phyloP scores from a whole-genome alignment of 2,329 filamentous ascomycete species.

The Alternaria burnsii region DNA sequence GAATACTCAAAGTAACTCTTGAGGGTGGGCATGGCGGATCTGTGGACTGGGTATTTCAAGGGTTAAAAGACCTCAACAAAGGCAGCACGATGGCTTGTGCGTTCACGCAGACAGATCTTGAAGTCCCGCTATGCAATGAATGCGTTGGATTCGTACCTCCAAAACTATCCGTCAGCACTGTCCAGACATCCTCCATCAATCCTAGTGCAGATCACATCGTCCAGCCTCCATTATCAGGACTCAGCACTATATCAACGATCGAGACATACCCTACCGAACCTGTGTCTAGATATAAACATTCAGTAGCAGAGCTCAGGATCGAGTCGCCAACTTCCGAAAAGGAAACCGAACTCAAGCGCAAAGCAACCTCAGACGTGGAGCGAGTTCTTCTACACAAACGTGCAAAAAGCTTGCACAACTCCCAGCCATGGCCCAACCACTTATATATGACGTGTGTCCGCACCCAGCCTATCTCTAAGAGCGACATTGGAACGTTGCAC shows the following conservation, averaged over 20 bases:
- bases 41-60: neutral
- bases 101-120: neutral
- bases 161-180: neutral
- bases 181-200: neutral
- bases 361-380: no score
- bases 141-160: neutral
- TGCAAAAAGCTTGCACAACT: no score
- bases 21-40: neutral
- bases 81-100: neutral
- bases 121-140: neutral
- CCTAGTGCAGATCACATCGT: neutral
- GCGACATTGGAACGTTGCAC: neutral
- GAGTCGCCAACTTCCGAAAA: no score
- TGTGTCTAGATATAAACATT: no score
- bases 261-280: neutral
- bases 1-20: rapidly evolving
- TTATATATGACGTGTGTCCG: neutral
- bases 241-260: neutral
- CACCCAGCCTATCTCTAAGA: neutral
- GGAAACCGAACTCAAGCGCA: no score
- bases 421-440: no score
- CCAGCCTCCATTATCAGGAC: neutral
- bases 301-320: neutral
- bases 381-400: no score
- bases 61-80: rapidly evolving